Percentiles rank a stretch among this genome's conserved stretches.
phyloP scores from a whole-genome alignment of 177 flowering plant genomes.

The Vitis hybrid region DNA sequence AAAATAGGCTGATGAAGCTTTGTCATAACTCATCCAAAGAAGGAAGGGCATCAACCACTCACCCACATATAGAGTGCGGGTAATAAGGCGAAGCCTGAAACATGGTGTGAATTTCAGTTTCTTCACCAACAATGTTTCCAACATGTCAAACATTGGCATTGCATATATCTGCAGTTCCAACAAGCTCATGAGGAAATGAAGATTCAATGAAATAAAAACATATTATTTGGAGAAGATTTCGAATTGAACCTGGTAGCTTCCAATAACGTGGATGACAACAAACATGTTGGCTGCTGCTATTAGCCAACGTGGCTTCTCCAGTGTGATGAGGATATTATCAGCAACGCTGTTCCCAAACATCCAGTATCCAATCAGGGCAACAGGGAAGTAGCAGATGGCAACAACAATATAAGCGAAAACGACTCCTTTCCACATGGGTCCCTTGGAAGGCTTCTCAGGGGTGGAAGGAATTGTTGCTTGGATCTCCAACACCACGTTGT shows the following conservation, averaged over 20 bases:
- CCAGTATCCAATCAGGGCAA: constrained; percentile 3
- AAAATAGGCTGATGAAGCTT: too few species aligned
- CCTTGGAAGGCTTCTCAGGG: constrained; percentile 4
- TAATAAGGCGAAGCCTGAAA: background rate
- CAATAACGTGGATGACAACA: constrained; percentile 13
- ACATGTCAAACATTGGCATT: background rate
- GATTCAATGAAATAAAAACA: background rate
- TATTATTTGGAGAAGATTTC: background rate
- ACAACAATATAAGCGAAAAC: constrained; percentile 1
- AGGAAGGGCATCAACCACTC: background rate
- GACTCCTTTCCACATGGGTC: constrained; percentile 7
- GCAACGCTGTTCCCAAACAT: constrained; percentile 8
- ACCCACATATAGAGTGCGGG: constrained; percentile 1
- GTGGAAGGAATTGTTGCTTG: constrained; percentile 10
- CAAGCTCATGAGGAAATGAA: background rate
- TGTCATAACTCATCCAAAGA: too few species aligned
- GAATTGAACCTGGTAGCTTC: constrained; percentile 3
- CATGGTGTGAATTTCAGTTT: background rate
- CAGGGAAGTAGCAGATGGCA: constrained; percentile 9
- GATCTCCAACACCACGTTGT: constrained; percentile 13
- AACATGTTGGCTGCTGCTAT: constrained; percentile 6
- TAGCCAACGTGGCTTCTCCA: background rate
- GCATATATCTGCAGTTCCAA: background rate
- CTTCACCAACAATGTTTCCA: background rate
- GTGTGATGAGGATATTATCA: constrained; percentile 2